These are phyloP conservation scores for Hygrocybe punicea DNA, from an alignment of 768 basidiomycete species.

Conservation along the genomic window DNA sequence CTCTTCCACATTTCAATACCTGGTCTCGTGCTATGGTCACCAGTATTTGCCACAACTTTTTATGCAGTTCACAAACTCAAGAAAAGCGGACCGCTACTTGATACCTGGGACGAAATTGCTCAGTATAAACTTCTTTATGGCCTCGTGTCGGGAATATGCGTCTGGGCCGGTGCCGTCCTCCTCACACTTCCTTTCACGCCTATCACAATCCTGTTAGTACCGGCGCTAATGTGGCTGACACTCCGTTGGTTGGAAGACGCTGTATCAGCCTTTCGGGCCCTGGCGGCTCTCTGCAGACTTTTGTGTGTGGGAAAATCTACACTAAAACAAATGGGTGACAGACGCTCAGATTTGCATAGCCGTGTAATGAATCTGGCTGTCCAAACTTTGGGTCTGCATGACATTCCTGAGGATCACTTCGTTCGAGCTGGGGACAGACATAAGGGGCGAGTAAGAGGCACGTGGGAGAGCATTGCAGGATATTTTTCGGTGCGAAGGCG, in stretches of 20 bases:
- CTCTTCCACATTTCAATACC: constrained; percentile 67
- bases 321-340: constrained; percentile 51
- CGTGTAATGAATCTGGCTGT: constrained; percentile 66
- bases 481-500: constrained; percentile 79
- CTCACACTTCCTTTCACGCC: constrained; percentile 60
- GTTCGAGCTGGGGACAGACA: constrained; percentile 54
- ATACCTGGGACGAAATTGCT: constrained; percentile 88
- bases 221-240: constrained; percentile 83
- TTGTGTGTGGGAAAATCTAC: constrained; percentile 58
- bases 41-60: constrained; percentile 69
- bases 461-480: constrained; percentile 66
- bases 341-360: constrained; percentile 55
- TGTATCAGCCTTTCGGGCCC: constrained; percentile 73
- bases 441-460: constrained; percentile 65
- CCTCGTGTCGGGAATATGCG: constrained; percentile 64
- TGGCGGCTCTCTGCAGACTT: constrained; percentile 57
- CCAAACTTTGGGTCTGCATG: constrained; percentile 55
- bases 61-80: constrained; percentile 73
- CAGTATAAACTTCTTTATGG: constrained; percentile 88
- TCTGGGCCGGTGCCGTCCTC: constrained; percentile 55
- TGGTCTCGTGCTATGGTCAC: constrained; percentile 78
- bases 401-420: constrained; percentile 68
- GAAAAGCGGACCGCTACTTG: constrained; percentile 76
- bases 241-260: constrained; percentile 87
- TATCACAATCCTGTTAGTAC: constrained; percentile 59